Evolutionary conservation across 2,329 filamentous ascomycete species (phyloP).

Genomic region (Cladobotryum protrusum): DNA sequence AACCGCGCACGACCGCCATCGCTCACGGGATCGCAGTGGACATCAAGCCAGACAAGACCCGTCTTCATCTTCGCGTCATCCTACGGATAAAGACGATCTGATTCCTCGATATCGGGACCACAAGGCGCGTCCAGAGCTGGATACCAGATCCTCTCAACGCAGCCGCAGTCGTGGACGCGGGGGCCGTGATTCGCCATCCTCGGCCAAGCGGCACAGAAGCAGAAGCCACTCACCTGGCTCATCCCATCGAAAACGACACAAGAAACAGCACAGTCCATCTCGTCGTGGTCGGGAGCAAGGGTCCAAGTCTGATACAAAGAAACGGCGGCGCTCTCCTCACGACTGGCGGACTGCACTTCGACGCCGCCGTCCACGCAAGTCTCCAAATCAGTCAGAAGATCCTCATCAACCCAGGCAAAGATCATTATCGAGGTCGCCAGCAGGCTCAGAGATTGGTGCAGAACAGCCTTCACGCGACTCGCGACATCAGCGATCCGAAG

Average conservation of each 20-base stretch:
- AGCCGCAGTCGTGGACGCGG: constrained; percentile 30
- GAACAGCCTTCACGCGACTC: constrained; percentile 21
- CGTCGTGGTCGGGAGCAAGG: constrained; percentile 34
- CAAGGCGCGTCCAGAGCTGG: constrained; percentile 25
- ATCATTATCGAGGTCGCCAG: constrained; percentile 22
- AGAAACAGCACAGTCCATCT: constrained; percentile 31
- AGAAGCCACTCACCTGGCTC: constrained; percentile 33
- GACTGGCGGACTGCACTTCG: constrained; percentile 27
- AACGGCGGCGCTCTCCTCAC: constrained; percentile 27
- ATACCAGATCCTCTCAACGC: constrained; percentile 27
- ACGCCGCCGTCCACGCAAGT: constrained; percentile 22
- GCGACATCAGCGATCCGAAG: constrained; percentile 14
- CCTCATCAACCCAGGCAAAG: constrained; percentile 16
- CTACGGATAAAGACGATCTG: constrained; percentile 29
- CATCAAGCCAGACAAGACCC: constrained; percentile 24
- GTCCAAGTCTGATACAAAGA: constrained; percentile 28
- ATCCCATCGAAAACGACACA: constrained; percentile 36
- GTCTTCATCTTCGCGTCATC: constrained; percentile 22
- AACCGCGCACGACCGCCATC: constrained; percentile 31
- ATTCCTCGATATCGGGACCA: constrained; percentile 33
- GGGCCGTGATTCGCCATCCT: constrained; percentile 30
- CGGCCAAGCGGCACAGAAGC: constrained; percentile 37
- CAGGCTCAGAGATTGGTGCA: constrained; percentile 19
- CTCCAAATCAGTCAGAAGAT: constrained; percentile 20
- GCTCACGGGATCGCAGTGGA: constrained; percentile 34